A percentile compares a stretch with the other conserved stretches of the same genome.
Evolutionary conservation across 2,329 filamentous ascomycete genomes (phyloP).

Genomic region (Septoria linicola): DNA sequence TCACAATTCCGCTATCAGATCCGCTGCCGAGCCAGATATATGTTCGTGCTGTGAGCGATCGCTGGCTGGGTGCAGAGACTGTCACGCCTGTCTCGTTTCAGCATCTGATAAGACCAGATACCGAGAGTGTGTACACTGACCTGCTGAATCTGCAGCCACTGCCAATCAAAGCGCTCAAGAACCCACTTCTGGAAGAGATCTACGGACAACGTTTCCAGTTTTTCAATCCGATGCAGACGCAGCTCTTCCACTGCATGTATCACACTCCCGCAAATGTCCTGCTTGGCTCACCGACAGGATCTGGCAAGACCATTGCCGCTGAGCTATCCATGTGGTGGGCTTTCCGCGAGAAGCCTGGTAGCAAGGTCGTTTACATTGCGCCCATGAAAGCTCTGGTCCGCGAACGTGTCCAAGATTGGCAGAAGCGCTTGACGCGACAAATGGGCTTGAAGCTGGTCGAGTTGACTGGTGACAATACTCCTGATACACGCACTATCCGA

Average conservation of each 20-base stretch:
- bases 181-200: conserved; percentile 80
- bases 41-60: conserved; percentile 87
- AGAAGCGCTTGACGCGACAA: conserved; percentile 72
- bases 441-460: conserved; percentile 91
- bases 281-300: conserved; percentile 91
- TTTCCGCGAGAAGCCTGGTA: conserved; percentile 88
- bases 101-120: conserved; percentile 94
- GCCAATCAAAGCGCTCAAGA: conserved; percentile 81
- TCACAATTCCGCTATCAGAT: conserved; percentile 92
- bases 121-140: conserved; percentile 95
- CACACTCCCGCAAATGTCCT: conserved; percentile 89
- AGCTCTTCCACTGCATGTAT: conserved; percentile 96
- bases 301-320: conserved; percentile 94
- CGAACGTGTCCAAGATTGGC: conserved; percentile 95
- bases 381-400: conserved; percentile 99
- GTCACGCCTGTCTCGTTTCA: conserved; percentile 95
- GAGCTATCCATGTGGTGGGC: conserved; percentile 99
- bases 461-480: conserved; percentile 95
- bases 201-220: conserved; percentile 88
- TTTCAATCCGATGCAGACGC: conserved; percentile 99
- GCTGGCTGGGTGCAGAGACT: conserved; percentile 95
- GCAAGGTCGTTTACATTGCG: conserved; percentile 97
- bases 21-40: conserved; percentile 95
- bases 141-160: conserved; percentile 87
- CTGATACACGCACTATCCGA: conserved; percentile 90